These are phyloP conservation scores for Sanghuangporus weigelae DNA, from an alignment of 1,284 basidiomycete genomes.

Conservation along the genomic window DNA sequence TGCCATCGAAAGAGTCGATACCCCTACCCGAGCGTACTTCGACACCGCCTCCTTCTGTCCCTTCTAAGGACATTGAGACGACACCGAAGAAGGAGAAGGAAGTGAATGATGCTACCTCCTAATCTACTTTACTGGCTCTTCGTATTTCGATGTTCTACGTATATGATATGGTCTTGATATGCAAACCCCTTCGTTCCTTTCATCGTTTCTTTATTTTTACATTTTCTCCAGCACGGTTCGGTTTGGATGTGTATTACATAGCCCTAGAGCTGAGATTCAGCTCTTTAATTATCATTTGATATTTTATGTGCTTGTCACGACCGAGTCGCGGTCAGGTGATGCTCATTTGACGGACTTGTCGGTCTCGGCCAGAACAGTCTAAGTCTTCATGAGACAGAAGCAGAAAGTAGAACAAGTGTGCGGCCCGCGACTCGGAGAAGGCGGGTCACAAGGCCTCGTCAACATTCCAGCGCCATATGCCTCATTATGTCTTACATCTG, in stretches of 20 bases:
- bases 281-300: neutral
- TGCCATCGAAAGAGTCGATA: neutral
- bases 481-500: neutral
- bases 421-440: neutral
- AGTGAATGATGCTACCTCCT: slow-evolving; percentile 40
- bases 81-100: slow-evolving; percentile 17
- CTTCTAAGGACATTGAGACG: slow-evolving; percentile 12
- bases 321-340: slow-evolving; percentile 3
- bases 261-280: neutral
- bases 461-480: neutral
- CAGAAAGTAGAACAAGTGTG: neutral
- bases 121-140: neutral
- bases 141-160: neutral
- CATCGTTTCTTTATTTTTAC: neutral
- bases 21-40: neutral
- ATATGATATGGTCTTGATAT: neutral
- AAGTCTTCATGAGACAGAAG: neutral
- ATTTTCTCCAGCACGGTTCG: neutral
- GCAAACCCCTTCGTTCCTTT: neutral
- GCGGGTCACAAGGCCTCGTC: neutral
- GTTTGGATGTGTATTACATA: neutral
- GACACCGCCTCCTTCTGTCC: neutral
- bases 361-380: too few species aligned
- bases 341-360: too few species aligned
- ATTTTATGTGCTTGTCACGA: neutral